These are phyloP conservation scores for Rusavskia elegans DNA, from an alignment of 495 filamentous ascomycete genomes.

Conservation along the genomic window DNA sequence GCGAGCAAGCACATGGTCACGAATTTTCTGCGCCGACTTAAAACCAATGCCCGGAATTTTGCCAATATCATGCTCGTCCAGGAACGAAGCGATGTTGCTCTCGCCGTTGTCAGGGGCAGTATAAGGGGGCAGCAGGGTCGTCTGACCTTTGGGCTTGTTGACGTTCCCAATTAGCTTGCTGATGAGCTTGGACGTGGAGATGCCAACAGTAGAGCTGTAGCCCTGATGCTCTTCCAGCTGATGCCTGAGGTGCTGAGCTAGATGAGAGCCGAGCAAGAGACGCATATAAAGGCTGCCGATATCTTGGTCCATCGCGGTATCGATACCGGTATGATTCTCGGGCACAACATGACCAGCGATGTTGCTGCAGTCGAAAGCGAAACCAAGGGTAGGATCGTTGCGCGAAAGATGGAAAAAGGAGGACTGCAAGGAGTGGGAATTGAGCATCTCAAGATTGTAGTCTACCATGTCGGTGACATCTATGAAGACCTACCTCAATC, in stretches of 20 bases:
- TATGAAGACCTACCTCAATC: conserved; percentile 35
- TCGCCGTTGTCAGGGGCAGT: conserved; percentile 10
- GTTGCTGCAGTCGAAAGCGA: conserved; percentile 53
- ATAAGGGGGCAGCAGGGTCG: conserved; percentile 57
- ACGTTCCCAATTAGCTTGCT: conserved; percentile 73
- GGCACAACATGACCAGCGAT: conserved; percentile 46
- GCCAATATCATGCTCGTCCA: conserved; percentile 62
- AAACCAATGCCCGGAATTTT: conserved; percentile 77
- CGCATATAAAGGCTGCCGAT: conserved; percentile 27
- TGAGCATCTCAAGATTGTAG: conserved; percentile 60
- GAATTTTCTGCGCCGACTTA: conserved; percentile 56
- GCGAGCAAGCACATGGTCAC: conserved; percentile 38
- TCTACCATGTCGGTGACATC: conserved; percentile 76
- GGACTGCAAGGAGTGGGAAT: conserved; percentile 40
- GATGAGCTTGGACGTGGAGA: conserved; percentile 70
- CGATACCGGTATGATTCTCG: conserved; percentile 10
- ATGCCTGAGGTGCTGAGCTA: conserved; percentile 54
- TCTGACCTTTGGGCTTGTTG: conserved; percentile 77
- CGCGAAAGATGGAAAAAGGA: conserved; percentile 72
- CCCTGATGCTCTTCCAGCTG: conserved; percentile 62
- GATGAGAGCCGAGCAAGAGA: conserved; percentile 54
- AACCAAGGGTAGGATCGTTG: conserved; percentile 63
- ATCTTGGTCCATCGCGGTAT: conserved; percentile 1
- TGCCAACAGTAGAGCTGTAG: conserved; percentile 75
- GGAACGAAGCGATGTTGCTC: conserved; percentile 44